Evolutionary conservation across 75 land plant genomes (phyloP).

Genomic region (Selaginella tamariscina): DNA sequence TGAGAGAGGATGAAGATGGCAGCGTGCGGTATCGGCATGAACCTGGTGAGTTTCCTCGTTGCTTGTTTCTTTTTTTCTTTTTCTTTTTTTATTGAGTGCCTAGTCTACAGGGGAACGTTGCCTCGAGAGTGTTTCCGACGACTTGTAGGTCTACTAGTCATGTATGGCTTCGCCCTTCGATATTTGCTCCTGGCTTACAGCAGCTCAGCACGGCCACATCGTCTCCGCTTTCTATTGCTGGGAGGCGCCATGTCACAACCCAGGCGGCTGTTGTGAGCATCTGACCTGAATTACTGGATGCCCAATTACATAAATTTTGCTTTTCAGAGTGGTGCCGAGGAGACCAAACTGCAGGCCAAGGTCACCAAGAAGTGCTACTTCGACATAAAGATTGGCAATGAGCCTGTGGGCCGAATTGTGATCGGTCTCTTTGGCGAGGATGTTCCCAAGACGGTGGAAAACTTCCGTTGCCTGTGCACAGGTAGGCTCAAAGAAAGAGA

Average conservation of each 20-base stretch:
- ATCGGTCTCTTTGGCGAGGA: slow-evolving; percentile 8
- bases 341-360: background rate
- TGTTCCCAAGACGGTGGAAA: slow-evolving; percentile 23
- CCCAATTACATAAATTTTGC: too few species aligned
- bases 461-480: slow-evolving; percentile 18
- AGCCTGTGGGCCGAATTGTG: slow-evolving; percentile 6
- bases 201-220: background rate
- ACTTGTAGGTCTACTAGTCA: too few species aligned
- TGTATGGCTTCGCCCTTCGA: background rate
- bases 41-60: too few species aligned
- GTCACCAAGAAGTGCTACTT: slow-evolving; percentile 9
- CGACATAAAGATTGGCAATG: background rate
- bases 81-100: too few species aligned
- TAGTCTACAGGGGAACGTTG: too few species aligned
- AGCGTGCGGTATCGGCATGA: too few species aligned
- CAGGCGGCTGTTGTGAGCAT: background rate
- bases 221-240: background rate
- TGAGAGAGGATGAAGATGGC: too few species aligned
- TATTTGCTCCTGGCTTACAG: background rate
- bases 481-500: too few species aligned
- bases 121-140: too few species aligned
- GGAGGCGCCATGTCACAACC: background rate
- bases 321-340: background rate
- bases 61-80: too few species aligned
- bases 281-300: too few species aligned